phyloP scores from a whole-genome alignment of 2,329 filamentous ascomycete species.

The Graphilbum fragrans region DNA sequence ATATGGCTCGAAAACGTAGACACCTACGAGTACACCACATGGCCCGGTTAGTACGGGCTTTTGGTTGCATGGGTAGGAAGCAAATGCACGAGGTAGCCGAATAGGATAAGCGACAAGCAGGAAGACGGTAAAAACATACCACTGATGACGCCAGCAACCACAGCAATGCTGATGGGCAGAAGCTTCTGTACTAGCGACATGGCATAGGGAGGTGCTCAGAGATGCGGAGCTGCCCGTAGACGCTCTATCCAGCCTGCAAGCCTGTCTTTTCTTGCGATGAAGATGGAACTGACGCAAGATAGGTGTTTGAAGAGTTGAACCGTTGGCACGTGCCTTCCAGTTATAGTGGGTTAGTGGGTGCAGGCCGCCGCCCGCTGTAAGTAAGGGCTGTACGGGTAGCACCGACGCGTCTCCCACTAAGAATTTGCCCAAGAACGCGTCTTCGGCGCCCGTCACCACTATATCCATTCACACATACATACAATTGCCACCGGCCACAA shows the following conservation, averaged over 20 bases:
- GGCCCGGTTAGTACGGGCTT: no score
- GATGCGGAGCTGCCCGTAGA: neutral
- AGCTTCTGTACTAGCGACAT: slow-evolving; percentile 9
- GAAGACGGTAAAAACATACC: slow-evolving; percentile 15
- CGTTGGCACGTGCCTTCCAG: no score
- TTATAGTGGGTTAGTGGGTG: neutral
- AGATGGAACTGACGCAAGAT: no score
- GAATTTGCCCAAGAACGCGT: no score
- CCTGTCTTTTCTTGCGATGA: no score
- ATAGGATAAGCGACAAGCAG: no score
- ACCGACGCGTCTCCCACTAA: neutral
- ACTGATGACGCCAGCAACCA: slow-evolving; percentile 19
- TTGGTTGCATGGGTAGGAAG: neutral
- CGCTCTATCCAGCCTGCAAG: neutral
- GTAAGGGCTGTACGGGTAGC: no score
- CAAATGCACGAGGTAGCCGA: no score
- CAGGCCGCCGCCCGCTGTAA: neutral
- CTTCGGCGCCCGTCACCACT: no score
- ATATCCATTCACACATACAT: no score
- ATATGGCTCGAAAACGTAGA: slow-evolving; percentile 11
- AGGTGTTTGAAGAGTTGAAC: neutral
- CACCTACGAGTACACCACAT: slow-evolving; percentile 3
- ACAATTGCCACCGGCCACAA: no score
- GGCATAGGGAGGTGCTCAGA: neutral
- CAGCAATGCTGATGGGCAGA: slow-evolving; percentile 15